These are phyloP conservation scores for Dactylis glomerata DNA, from an alignment of 176 grass and related monocot genomes.

Conservation along the genomic window DNA sequence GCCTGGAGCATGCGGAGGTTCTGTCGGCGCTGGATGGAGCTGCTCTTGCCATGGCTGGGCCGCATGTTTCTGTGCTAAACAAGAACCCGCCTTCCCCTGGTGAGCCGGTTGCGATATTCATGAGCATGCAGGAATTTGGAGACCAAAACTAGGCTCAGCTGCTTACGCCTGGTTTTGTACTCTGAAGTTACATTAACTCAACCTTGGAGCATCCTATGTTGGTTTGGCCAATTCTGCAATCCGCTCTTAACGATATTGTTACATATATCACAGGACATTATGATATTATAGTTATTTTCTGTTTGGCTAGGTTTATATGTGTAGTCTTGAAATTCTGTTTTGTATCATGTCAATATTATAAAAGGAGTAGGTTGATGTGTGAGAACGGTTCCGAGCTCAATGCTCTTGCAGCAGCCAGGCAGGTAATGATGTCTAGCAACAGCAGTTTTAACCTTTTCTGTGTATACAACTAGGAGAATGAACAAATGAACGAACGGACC, in stretches of 20 bases:
- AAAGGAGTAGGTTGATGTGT: no score
- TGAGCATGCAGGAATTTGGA: constrained; percentile 41
- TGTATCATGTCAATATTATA: no score
- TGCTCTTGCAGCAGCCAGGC: no score
- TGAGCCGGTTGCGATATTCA: constrained; percentile 57
- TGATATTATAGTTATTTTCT: no score
- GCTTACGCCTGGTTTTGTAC: background rate
- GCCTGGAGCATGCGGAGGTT: constrained; percentile 47
- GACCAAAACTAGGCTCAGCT: background rate
- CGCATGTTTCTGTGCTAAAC: constrained; percentile 35
- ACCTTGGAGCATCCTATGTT: background rate
- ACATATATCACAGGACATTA: background rate
- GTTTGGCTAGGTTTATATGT: background rate
- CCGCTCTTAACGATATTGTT: background rate
- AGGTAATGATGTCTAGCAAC: no score
- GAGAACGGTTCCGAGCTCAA: no score
- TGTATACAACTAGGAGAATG: no score
- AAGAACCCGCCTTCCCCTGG: constrained; percentile 63
- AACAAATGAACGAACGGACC: no score
- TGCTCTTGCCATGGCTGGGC: constrained; percentile 40
- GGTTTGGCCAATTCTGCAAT: background rate
- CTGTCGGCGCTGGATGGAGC: constrained; percentile 31
- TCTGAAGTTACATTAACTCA: background rate
- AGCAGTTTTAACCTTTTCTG: no score
- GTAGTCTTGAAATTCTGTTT: background rate